Evolutionary conservation across 2,329 filamentous ascomycete species (phyloP).

Genomic region (Aspergillus cejpii): DNA sequence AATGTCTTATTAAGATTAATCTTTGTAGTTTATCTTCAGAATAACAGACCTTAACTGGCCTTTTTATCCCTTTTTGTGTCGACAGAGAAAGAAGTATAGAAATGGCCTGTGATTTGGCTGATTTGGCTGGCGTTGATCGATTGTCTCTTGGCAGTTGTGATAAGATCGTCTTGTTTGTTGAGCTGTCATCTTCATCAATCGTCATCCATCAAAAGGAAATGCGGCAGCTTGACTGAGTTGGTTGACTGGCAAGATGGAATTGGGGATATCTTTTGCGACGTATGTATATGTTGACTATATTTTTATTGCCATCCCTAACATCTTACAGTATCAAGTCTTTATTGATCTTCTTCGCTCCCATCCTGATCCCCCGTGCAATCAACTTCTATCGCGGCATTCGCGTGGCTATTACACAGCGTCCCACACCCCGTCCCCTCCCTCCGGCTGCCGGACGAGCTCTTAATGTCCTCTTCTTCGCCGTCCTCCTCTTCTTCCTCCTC

Average conservation of each 20-base stretch:
- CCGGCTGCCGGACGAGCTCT: conserved; percentile 33
- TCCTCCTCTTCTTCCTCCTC: conserved; percentile 50
- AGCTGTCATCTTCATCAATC: background rate
- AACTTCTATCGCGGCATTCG: conserved; percentile 34
- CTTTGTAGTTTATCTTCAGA: background rate
- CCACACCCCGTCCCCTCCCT: conserved; percentile 34
- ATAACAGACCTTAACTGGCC: too few relatives aligned
- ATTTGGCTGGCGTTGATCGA: too few relatives aligned
- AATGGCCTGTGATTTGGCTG: conserved; percentile 2
- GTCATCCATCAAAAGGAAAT: conserved; percentile 1
- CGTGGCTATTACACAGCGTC: conserved; percentile 30
- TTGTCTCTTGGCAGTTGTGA: conserved; percentile 14
- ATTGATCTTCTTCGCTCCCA: conserved; percentile 39
- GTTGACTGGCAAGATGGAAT: conserved; percentile 21
- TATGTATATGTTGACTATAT: conserved; percentile 15
- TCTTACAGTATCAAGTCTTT: conserved; percentile 38
- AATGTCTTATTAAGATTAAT: background rate
- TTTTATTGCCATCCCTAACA: background rate
- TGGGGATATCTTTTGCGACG: conserved; percentile 29
- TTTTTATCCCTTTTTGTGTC: too few relatives aligned
- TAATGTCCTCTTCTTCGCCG: conserved; percentile 50
- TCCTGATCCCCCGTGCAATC: conserved; percentile 37
- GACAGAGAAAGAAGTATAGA: background rate
- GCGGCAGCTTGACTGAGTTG: background rate
- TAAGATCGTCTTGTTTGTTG: conserved; percentile 10